Conservation (phyloP, 768 basidiomycete species). For the Trametes maxima region DNA sequence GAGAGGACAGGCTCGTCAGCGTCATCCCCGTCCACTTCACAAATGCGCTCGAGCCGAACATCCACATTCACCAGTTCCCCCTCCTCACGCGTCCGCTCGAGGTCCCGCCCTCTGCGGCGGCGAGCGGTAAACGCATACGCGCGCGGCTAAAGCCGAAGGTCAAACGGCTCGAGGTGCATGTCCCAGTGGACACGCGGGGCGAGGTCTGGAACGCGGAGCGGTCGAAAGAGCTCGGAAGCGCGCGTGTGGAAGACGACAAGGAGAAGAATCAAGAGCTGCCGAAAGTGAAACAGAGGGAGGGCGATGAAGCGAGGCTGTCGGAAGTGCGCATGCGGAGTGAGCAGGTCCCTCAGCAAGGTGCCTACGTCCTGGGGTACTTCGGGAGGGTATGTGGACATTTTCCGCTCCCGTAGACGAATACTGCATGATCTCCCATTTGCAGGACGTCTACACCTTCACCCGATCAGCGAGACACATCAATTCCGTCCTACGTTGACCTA, state of each 20-base stretch:
- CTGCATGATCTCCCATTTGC: constrained; percentile 13
- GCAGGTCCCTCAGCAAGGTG: constrained; percentile 61
- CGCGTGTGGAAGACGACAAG: constrained; percentile 71
- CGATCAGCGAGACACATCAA: constrained; percentile 78
- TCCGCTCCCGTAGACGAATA: background rate
- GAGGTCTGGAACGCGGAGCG: constrained; percentile 83
- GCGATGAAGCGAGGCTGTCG: constrained; percentile 61
- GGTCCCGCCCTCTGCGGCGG: constrained; percentile 70
- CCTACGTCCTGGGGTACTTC: constrained; percentile 77
- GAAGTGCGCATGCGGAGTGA: constrained; percentile 79
- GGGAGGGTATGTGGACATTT: constrained; percentile 55
- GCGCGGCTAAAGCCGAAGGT: constrained; percentile 70
- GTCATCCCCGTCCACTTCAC: constrained; percentile 76
- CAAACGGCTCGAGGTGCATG: constrained; percentile 71
- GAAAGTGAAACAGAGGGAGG: constrained; percentile 46
- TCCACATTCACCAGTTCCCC: constrained; percentile 84
- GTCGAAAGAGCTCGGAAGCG: constrained; percentile 64
- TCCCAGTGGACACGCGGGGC: constrained; percentile 77
- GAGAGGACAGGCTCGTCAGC: constrained; percentile 63
- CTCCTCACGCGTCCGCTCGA: constrained; percentile 73
- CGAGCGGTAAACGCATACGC: constrained; percentile 74
- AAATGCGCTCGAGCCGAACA: constrained; percentile 56
- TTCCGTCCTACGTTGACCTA: constrained; percentile 83
- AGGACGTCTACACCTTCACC: constrained; percentile 79
- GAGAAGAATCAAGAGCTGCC: constrained; percentile 70